Percentiles rank a stretch among this genome's conserved stretches.
Evolutionary conservation across 345 rosid species (phyloP).

Genomic region (Ailanthus altissimus): DNA sequence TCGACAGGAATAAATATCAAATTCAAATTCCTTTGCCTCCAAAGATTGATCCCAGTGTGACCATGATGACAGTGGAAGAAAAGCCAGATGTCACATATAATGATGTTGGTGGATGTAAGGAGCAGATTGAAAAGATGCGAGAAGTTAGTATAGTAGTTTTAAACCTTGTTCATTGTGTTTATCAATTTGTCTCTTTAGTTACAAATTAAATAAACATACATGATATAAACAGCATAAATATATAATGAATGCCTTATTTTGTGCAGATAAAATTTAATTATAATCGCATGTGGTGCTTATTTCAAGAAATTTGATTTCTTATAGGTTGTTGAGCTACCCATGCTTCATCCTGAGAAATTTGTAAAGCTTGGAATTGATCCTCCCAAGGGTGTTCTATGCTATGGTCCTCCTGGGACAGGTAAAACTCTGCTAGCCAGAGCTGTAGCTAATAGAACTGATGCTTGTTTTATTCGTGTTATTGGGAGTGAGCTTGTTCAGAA

Average conservation of each 20-base stretch:
- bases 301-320: conserved; percentile 9
- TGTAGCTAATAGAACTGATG: conserved; percentile 98
- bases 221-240: neutral
- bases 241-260: neutral
- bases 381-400: conserved; percentile 98
- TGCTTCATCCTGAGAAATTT: conserved; percentile 99
- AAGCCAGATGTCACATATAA: conserved; percentile 97
- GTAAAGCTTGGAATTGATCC: conserved; percentile 99
- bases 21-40: conserved; percentile 99
- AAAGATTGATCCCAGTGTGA: conserved; percentile 98
- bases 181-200: neutral
- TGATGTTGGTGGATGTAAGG: conserved; percentile 98
- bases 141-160: conserved; percentile 52
- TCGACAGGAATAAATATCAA: conserved; percentile 97
- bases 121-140: conserved; percentile 96
- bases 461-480: conserved; percentile 94
- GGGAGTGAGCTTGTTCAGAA: conserved; percentile 99
- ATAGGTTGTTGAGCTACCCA: conserved; percentile 98
- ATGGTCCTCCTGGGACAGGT: conserved; percentile 99
- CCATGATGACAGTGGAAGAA: conserved; percentile 99
- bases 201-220: neutral
- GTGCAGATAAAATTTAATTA: neutral
- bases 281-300: neutral
- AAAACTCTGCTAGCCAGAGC: conserved; percentile 96
- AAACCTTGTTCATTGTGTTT: neutral